These are phyloP conservation scores for Exophiala alcalophila DNA, from an alignment of 2,329 filamentous ascomycete species.

Conservation along the genomic window DNA sequence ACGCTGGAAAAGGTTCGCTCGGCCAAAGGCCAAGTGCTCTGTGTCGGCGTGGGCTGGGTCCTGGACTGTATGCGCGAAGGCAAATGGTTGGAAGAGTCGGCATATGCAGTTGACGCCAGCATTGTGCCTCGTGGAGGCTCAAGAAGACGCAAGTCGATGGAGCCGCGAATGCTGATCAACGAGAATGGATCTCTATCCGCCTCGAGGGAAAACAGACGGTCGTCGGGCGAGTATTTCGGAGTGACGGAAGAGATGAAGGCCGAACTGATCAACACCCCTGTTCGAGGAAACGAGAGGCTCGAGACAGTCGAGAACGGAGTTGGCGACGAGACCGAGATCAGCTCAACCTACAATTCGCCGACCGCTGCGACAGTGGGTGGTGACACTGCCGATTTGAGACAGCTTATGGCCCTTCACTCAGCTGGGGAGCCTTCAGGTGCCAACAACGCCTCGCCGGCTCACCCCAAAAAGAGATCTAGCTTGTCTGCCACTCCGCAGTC, in stretches of 20 bases:
- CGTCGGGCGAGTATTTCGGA: conserved; percentile 10
- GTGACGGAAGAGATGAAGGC: conserved; percentile 18
- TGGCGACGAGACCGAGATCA: conserved; percentile 17
- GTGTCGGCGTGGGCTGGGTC: conserved; percentile 85
- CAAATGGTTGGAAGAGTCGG: conserved; percentile 69
- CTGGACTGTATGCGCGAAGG: conserved; percentile 78
- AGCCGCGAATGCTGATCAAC: conserved; percentile 68
- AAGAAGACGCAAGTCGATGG: conserved; percentile 76
- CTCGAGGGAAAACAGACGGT: conserved; percentile 13
- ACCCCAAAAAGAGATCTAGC: neutral
- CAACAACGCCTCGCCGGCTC: too few relatives aligned
- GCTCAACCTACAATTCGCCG: conserved; percentile 24
- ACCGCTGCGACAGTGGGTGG: conserved; percentile 22
- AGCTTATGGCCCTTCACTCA: conserved; percentile 10
- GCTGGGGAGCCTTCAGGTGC: neutral
- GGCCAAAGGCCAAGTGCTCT: conserved; percentile 71
- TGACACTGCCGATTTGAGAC: conserved; percentile 11
- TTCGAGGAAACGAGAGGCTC: conserved; percentile 9
- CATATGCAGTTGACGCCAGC: conserved; percentile 67
- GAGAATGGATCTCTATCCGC: conserved; percentile 61
- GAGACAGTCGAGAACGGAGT: neutral
- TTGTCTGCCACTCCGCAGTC: conserved; percentile 11
- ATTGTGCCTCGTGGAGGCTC: conserved; percentile 66
- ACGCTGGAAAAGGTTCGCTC: conserved; percentile 78
- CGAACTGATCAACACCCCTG: conserved; percentile 24